These are phyloP conservation scores for Pleurotus ostreatus DNA, from an alignment of 768 basidiomycete genomes.

Conservation along the genomic window DNA sequence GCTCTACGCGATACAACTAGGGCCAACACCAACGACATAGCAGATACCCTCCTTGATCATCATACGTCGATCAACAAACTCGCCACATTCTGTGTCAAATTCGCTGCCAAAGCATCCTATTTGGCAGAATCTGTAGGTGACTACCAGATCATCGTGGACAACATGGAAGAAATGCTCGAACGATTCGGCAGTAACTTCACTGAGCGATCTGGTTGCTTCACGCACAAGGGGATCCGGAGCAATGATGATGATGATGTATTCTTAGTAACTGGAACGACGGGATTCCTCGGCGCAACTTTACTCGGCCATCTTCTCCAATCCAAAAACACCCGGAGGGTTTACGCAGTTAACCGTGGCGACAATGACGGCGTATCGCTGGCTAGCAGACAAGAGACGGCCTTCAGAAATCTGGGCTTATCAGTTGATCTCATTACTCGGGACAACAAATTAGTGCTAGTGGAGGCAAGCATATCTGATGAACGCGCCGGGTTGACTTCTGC, in stretches of 20 bases:
- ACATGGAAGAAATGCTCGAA: neutral
- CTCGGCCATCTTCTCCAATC: neutral
- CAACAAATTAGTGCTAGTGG: neutral
- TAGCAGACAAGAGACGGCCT: neutral
- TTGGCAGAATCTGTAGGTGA: neutral
- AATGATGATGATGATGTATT: conserved; percentile 17
- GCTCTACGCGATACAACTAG: neutral
- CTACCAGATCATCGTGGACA: neutral
- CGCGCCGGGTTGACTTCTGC: neutral
- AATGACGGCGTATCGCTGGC: neutral
- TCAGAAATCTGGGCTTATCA: neutral
- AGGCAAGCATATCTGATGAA: neutral
- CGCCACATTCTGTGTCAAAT: neutral
- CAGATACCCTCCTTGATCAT: neutral
- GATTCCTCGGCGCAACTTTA: conserved; percentile 28
- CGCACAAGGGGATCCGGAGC: too few species aligned
- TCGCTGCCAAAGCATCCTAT: neutral
- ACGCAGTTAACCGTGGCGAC: conserved; percentile 23
- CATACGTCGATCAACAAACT: neutral
- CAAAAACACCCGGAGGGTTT: conserved; percentile 21
- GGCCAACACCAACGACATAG: neutral
- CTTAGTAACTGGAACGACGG: conserved; percentile 36
- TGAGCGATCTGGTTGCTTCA: too few species aligned
- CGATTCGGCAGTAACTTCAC: neutral
- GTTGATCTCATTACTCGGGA: neutral